Conservation (phyloP, 352 stramenopile genomes). For the Pythium sp. region DNA sequence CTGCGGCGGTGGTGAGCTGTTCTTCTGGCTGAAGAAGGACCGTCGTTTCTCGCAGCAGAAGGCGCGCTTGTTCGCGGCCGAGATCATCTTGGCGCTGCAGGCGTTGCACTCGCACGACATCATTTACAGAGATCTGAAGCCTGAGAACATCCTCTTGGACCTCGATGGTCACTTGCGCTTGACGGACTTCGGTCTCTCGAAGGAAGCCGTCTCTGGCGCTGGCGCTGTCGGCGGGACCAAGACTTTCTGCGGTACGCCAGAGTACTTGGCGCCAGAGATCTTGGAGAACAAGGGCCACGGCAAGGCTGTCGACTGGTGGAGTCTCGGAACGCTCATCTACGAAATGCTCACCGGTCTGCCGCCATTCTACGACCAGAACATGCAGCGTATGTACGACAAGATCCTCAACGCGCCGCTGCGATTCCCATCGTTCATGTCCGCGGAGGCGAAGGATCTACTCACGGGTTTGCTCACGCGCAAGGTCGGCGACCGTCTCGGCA, state of each 20-base stretch:
- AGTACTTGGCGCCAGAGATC: conserved; percentile 95
- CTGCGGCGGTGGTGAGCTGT: conserved; percentile 92
- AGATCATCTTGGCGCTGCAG: conserved; percentile 93
- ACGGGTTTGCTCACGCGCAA: conserved; percentile 85
- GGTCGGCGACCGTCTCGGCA: conserved; percentile 84
- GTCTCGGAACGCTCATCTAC: conserved; percentile 92
- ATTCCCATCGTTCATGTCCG: conserved; percentile 90
- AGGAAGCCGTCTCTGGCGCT: conserved; percentile 87
- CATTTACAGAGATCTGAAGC: conserved; percentile 97
- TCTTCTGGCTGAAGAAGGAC: conserved; percentile 95
- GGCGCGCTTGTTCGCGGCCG: conserved; percentile 89
- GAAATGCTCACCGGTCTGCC: conserved; percentile 92
- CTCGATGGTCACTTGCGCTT: conserved; percentile 92
- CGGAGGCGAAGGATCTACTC: conserved; percentile 85
- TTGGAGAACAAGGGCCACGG: conserved; percentile 93
- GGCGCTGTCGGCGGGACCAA: conserved; percentile 80
- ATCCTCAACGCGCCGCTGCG: conserved; percentile 89
- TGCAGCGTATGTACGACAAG: conserved; percentile 94
- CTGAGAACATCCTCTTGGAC: conserved; percentile 95
- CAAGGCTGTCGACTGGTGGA: conserved; percentile 90
- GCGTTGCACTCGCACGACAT: conserved; percentile 94
- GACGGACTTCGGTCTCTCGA: conserved; percentile 95
- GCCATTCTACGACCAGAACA: conserved; percentile 94
- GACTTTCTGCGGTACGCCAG: conserved; percentile 93
- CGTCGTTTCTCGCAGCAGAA: conserved; percentile 92